phyloP scores from a whole-genome alignment of 2,329 filamentous ascomycete genomes.

The Microdochium trichocladiopsis region DNA sequence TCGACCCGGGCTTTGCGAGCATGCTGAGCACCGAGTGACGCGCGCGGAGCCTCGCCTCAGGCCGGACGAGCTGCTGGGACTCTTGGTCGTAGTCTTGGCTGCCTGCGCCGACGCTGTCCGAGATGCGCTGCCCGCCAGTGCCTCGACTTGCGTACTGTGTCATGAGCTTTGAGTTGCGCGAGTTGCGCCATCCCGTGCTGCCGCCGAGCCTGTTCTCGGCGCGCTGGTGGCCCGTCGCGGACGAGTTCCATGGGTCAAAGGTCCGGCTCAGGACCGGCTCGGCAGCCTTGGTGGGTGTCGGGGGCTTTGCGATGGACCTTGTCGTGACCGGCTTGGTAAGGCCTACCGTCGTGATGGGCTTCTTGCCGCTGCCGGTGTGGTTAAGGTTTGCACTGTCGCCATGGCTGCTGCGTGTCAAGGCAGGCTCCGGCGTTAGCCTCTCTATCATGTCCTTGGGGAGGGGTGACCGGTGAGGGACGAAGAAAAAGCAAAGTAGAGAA shows the following conservation, averaged over 20 bases:
- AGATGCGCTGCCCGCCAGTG: constrained; percentile 52
- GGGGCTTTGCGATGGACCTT: constrained; percentile 6
- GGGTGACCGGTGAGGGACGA: neutral
- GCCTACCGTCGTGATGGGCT: neutral
- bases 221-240: constrained; percentile 71
- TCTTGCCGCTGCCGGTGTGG: neutral
- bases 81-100: constrained; percentile 46
- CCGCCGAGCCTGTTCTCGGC: constrained; percentile 56
- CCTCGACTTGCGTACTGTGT: constrained; percentile 57
- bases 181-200: constrained; percentile 64
- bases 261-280: constrained; percentile 31
- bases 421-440: neutral
- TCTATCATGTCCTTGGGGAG: neutral
- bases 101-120: constrained; percentile 59
- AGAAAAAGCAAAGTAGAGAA: neutral
- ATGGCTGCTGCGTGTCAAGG: neutral
- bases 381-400: neutral
- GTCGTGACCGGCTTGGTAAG: neutral
- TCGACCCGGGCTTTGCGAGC: constrained; percentile 38
- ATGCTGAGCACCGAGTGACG: constrained; percentile 44
- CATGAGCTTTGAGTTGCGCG: constrained; percentile 60
- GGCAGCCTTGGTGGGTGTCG: constrained; percentile 21
- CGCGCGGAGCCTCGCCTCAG: constrained; percentile 29
- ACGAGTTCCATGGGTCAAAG: constrained; percentile 68
- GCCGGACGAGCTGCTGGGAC: constrained; percentile 33